These are phyloP conservation scores for Xylaria sp. DNA, from an alignment of 2,329 filamentous ascomycete species.

Conservation along the genomic window DNA sequence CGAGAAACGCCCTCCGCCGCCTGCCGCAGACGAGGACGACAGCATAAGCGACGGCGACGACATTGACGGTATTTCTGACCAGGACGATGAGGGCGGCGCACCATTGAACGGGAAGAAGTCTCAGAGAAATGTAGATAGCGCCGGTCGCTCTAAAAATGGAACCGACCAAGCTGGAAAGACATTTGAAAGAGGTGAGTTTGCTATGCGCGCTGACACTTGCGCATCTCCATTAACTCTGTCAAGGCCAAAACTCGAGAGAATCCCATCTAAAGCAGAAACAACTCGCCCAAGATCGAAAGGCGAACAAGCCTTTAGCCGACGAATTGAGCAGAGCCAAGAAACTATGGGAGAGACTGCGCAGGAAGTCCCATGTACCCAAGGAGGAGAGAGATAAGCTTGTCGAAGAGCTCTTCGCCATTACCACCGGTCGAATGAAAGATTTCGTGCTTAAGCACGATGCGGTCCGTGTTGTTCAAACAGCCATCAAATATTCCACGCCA, in stretches of 20 bases:
- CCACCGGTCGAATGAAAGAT: constrained; percentile 90
- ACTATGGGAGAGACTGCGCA: constrained; percentile 92
- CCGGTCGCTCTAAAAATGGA: constrained; percentile 48
- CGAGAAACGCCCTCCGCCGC: constrained; percentile 52
- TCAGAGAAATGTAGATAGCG: constrained; percentile 50
- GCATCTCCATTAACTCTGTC: constrained; percentile 35
- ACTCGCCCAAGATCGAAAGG: constrained; percentile 87
- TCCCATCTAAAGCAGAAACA: constrained; percentile 93
- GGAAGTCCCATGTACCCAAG: constrained; percentile 91
- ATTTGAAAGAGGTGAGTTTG: constrained; percentile 56
- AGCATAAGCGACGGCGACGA: constrained; percentile 52
- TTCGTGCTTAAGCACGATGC: constrained; percentile 99
- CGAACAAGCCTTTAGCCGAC: constrained; percentile 92
- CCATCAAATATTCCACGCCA: constrained; percentile 91
- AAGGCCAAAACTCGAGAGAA: constrained; percentile 79
- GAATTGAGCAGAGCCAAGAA: constrained; percentile 91
- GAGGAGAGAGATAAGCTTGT: constrained; percentile 90
- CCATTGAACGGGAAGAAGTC: constrained; percentile 55
- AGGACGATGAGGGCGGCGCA: constrained; percentile 66
- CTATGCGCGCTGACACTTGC: neutral
- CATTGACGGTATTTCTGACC: constrained; percentile 59
- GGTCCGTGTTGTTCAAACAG: constrained; percentile 95
- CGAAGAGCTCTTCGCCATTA: constrained; percentile 88
- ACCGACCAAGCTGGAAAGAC: constrained; percentile 52
- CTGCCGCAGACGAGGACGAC: constrained; percentile 54